Evolutionary conservation across 2,329 filamentous ascomycete species (phyloP).

Genomic region (Diaporthe sp.): DNA sequence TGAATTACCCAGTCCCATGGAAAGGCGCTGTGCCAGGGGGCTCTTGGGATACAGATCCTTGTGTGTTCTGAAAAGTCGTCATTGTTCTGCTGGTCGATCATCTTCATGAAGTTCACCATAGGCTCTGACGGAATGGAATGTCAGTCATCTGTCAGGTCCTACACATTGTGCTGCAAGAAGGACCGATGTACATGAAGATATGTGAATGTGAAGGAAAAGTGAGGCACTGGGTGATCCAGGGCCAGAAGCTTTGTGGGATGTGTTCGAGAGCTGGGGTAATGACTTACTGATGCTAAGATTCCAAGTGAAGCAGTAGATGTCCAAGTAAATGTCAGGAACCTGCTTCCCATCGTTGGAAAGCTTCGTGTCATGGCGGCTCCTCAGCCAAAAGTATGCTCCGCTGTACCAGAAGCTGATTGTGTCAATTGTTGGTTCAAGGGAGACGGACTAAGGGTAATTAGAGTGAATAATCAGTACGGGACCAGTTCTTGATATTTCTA

Average conservation of each 20-base stretch:
- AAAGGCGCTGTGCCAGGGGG: background rate
- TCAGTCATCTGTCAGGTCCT: background rate
- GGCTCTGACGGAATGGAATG: background rate
- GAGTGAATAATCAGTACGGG: constrained; percentile 14
- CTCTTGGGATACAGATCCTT: background rate
- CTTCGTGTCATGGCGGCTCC: background rate
- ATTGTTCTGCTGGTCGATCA: constrained; percentile 14
- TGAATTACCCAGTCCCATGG: background rate
- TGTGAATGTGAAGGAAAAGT: background rate
- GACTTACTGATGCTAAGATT: constrained; percentile 23
- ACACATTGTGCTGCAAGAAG: fast-evolving
- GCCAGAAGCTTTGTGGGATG: background rate
- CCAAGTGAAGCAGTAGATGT: constrained; percentile 42
- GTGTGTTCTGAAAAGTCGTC: constrained; percentile 22
- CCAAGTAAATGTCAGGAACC: constrained; percentile 45
- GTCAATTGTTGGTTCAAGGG: background rate
- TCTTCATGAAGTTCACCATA: background rate
- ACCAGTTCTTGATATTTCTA: background rate
- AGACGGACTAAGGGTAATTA: background rate
- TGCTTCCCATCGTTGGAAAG: constrained; percentile 36
- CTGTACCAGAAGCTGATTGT: background rate
- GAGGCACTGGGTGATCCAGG: background rate
- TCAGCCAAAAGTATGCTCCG: background rate
- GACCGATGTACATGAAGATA: background rate
- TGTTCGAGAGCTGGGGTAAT: background rate